phyloP scores from a whole-genome alignment of 192 early-diverging fungal genomes.

The Rhizophagus clarus region DNA sequence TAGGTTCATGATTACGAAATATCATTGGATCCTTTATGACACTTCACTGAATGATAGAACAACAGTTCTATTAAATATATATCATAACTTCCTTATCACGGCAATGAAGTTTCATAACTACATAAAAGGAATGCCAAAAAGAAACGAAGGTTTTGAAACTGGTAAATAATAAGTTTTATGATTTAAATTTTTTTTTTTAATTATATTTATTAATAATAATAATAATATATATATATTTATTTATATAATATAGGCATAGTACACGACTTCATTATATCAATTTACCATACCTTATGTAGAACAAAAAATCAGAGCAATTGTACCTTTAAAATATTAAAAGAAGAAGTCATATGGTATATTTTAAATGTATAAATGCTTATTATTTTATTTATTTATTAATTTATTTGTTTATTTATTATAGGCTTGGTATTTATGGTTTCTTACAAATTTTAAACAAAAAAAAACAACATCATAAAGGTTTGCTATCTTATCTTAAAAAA shows the following conservation, averaged over 20 bases:
- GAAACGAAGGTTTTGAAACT: not conserved
- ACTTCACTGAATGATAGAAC: slow-evolving; percentile 62
- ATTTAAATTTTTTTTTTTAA: not conserved
- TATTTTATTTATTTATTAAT: not conserved
- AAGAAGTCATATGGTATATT: not conserved
- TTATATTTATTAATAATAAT: not conserved
- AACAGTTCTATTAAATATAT: slow-evolving; percentile 73
- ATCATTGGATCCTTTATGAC: slow-evolving; percentile 68
- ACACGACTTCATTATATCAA: not conserved
- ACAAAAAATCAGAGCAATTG: not conserved
- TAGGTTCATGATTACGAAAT: slow-evolving; percentile 63
- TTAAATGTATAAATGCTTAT: too few relatives aligned
- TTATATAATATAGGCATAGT: not conserved
- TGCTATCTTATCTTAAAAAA: not conserved
- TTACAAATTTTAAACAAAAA: not conserved
- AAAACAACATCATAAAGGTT: not conserved
- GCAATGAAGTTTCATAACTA: slow-evolving; percentile 58
- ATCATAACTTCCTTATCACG: slow-evolving; percentile 73
- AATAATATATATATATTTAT: too few relatives aligned
- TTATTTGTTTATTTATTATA: not conserved
- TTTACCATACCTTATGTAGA: not conserved
- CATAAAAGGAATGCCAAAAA: not conserved
- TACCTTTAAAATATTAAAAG: not conserved
- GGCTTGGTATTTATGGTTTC: not conserved
- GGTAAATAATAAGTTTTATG: not conserved